Evolutionary conservation across 2,329 filamentous ascomycete genomes (phyloP), one percentile per base, ranked within the genome.

Genomic region (Hypoxylon sp.): DNA sequence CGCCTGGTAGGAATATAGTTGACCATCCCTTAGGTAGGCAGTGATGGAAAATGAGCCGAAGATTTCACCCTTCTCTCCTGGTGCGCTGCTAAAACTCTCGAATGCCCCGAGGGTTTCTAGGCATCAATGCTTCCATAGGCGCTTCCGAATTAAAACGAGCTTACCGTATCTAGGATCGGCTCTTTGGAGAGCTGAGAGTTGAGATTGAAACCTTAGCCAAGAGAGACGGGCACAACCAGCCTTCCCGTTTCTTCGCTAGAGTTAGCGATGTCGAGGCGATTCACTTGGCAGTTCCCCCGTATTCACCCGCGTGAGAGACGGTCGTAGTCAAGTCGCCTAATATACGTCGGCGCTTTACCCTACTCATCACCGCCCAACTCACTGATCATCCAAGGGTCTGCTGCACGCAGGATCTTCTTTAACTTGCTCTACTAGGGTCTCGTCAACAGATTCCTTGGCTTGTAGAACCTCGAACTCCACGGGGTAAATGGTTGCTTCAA

Each of bases 181-280:
- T n/a, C n/a, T n/a, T n/a, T n/a, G n/a, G n/a, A n/a, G 46, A 48
- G 48, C 42, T 26, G 46, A 59, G 32, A 53, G 53, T 42, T 32
- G 40, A 51, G 30, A 64, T 62, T 63, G 63, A 69, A 69, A 69
- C 66, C 38, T 58, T 42, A 52, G 66, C 63, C 66, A 69, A 69
- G 66, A 67, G 63, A 59, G 50, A 53, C 26, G 53, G 57, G 59
- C 32, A 58, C 64, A 67, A 64, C 60, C 53, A 69, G 52, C 46
- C 49, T 40, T 67, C 50, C 42, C 36, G 32, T 32, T 56, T 63
- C 24, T 49, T 28, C 36, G 9, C 52, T 38, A 62, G 56, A 55
- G 22, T 56, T 40, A 38, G 28, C 26, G n/a, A 45, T 55, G 32
- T 69, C 22, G 54, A 59, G 61, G 54, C 50, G 45, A 32, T 36